These are phyloP conservation scores for Saccharomycopsis sp. DNA, from an alignment of 805 yeast genomes.

Conservation along the genomic window DNA sequence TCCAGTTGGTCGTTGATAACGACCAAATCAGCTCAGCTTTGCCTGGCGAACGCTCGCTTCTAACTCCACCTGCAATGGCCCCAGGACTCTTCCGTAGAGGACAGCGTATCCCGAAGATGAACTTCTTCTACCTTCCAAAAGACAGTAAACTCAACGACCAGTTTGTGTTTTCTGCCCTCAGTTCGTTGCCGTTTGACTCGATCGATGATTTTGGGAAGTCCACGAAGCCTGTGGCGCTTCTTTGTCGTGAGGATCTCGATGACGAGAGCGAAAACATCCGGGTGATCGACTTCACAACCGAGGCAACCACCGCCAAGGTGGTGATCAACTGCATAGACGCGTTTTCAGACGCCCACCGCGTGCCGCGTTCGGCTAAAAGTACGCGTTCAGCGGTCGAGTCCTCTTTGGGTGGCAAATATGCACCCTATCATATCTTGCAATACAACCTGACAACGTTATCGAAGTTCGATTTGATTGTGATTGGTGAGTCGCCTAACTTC, in stretches of 20 bases:
- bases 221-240: slow-evolving; percentile 21
- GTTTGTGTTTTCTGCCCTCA: slow-evolving; percentile 22
- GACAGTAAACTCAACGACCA: background rate
- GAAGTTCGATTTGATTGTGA: slow-evolving; percentile 42
- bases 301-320: slow-evolving; percentile 12
- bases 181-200: slow-evolving; percentile 16
- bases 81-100: slow-evolving; percentile 9
- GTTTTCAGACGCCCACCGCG: slow-evolving; percentile 29
- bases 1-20: slow-evolving; percentile 22
- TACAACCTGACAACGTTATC: slow-evolving; percentile 33
- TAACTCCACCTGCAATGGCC: slow-evolving; percentile 5
- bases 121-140: slow-evolving; percentile 19
- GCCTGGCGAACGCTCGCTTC: slow-evolving; percentile 19
- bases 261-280: background rate
- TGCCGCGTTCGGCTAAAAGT: slow-evolving; percentile 45
- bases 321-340: slow-evolving; percentile 42
- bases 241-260: slow-evolving; percentile 13
- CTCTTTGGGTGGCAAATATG: slow-evolving; percentile 39
- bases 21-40: slow-evolving; percentile 20
- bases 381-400: slow-evolving; percentile 41
- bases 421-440: slow-evolving; percentile 44
- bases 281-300: background rate
- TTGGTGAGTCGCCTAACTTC: slow-evolving; percentile 30
- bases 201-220: slow-evolving; percentile 6
- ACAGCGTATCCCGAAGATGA: slow-evolving; percentile 19